A percentile compares a stretch with the other conserved stretches of the same genome.
phyloP scores from a whole-genome alignment of 805 yeast species.

The Saccharomycopsis malanga region DNA sequence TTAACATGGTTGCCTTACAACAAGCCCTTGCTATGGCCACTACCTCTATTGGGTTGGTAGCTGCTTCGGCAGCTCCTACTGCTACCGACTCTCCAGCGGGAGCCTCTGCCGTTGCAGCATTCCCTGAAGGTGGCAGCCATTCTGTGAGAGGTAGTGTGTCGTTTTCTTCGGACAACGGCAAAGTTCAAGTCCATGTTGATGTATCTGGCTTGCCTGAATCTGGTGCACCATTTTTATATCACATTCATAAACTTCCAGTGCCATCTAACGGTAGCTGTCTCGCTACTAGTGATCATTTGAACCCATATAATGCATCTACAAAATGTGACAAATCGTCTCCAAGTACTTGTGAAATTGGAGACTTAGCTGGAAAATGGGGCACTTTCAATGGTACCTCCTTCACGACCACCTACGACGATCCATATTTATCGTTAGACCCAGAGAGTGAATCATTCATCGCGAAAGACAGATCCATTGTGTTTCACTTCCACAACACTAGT shows the following conservation, averaged over 20 bases:
- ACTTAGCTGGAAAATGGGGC: slow-evolving; percentile 59
- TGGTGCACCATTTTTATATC: slow-evolving; percentile 56
- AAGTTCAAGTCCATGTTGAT: slow-evolving; percentile 49
- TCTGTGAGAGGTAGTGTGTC: slow-evolving; percentile 29
- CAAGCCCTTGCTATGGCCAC: not conserved
- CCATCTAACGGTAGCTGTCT: slow-evolving; percentile 40
- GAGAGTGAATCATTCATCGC: slow-evolving; percentile 3
- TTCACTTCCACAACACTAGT: slow-evolving; percentile 5
- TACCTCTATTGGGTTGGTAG: not conserved
- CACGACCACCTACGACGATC: slow-evolving; percentile 6
- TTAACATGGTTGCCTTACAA: not conserved
- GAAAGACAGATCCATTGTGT: slow-evolving; percentile 2
- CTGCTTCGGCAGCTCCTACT: slow-evolving; percentile 34
- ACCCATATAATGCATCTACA: slow-evolving; percentile 45
- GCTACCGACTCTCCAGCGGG: slow-evolving; percentile 34
- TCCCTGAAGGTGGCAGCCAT: slow-evolving; percentile 34
- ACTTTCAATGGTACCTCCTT: slow-evolving; percentile 23
- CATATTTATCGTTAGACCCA: slow-evolving; percentile 10
- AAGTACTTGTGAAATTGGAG: slow-evolving; percentile 55
- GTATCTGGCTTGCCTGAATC: slow-evolving; percentile 48
- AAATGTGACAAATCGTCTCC: slow-evolving; percentile 39
- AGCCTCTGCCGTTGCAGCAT: slow-evolving; percentile 42
- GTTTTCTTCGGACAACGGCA: slow-evolving; percentile 37
- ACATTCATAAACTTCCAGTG: slow-evolving; percentile 45
- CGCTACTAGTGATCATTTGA: slow-evolving; percentile 42